Evolutionary conservation across 2,329 filamentous ascomycete genomes (phyloP).

Genomic region (Colletotrichum phormii): DNA sequence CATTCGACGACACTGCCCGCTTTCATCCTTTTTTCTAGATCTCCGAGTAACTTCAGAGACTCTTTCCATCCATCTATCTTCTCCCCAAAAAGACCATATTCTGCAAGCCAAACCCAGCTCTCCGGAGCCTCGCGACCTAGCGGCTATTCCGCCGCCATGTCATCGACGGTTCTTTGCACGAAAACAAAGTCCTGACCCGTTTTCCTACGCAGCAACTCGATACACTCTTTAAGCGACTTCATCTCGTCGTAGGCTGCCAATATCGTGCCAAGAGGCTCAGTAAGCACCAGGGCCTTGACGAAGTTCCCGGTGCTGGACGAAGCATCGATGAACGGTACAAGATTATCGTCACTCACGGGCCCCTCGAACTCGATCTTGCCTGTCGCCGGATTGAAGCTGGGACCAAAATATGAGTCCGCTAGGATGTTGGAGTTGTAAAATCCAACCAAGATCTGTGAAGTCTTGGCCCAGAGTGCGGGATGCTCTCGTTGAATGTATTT

Average conservation of each 20-base stretch:
- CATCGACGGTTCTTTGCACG: slow-evolving; percentile 43
- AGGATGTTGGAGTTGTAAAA: slow-evolving; percentile 20
- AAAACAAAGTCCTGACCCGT: slow-evolving; percentile 50
- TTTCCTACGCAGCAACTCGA: slow-evolving; percentile 48
- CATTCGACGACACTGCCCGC: not conserved
- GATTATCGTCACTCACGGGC: not conserved
- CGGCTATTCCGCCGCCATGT: slow-evolving; percentile 42
- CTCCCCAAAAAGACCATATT: slow-evolving; percentile 21
- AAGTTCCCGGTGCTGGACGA: slow-evolving; percentile 54
- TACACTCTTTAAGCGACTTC: slow-evolving; percentile 44
- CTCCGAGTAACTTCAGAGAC: not conserved
- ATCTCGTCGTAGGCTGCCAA: slow-evolving; percentile 58
- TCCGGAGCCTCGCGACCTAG: slow-evolving; percentile 3
- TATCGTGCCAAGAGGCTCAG: slow-evolving; percentile 51
- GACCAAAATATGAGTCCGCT: not conserved
- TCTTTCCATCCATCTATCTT: slow-evolving; percentile 13
- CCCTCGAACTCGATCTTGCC: slow-evolving; percentile 12
- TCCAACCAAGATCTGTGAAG: slow-evolving; percentile 10
- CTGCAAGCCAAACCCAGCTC: not conserved
- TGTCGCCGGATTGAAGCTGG: not conserved
- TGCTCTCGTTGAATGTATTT: not conserved
- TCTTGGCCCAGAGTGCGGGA: slow-evolving; percentile 17
- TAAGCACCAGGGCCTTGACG: slow-evolving; percentile 55
- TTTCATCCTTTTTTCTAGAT: not conserved
- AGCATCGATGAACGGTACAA: slow-evolving; percentile 49